These are phyloP conservation scores for Saccharomycopsis microspora DNA, from an alignment of 805 yeast species.

Conservation along the genomic window DNA sequence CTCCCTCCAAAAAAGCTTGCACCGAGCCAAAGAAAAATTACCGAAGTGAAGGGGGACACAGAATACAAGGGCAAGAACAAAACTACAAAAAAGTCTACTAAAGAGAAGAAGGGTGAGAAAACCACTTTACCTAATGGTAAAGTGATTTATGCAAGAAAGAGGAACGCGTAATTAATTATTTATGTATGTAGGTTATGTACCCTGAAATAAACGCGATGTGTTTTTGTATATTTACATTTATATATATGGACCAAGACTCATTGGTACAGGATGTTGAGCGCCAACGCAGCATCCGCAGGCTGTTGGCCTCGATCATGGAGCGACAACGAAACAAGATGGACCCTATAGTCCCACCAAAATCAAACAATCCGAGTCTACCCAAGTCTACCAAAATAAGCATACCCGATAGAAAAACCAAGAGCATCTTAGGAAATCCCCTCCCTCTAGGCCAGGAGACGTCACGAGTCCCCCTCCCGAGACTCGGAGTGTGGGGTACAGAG, in stretches of 20 bases:
- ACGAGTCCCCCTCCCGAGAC: not conserved
- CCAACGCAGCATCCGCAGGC: not conserved
- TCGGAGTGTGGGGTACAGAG: not conserved
- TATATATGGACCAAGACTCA: not conserved
- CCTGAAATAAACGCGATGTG: not conserved
- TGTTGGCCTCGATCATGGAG: conserved; percentile 2
- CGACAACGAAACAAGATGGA: not conserved
- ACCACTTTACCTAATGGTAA: conserved; percentile 52
- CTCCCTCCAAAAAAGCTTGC: conserved; percentile 2
- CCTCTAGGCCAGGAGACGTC: not conserved
- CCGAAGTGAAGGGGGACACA: not conserved
- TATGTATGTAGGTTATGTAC: not conserved
- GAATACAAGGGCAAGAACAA: not conserved
- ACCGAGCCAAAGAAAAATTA: not conserved
- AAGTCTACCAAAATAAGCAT: not conserved
- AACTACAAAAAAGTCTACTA: conserved; percentile 9
- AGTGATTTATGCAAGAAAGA: conserved; percentile 26
- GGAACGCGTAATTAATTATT: not conserved
- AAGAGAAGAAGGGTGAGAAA: conserved; percentile 25
- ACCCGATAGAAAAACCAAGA: not conserved
- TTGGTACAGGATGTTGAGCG: conserved; percentile 2
- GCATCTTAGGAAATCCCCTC: not conserved
- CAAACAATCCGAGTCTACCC: not conserved
- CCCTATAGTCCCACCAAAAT: not conserved
- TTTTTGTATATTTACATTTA: not conserved